A percentile compares a stretch with the other conserved stretches of the same genome.
Conservation (phyloP, 2,329 filamentous ascomycete genomes). For the Cladosporium sp. region DNA sequence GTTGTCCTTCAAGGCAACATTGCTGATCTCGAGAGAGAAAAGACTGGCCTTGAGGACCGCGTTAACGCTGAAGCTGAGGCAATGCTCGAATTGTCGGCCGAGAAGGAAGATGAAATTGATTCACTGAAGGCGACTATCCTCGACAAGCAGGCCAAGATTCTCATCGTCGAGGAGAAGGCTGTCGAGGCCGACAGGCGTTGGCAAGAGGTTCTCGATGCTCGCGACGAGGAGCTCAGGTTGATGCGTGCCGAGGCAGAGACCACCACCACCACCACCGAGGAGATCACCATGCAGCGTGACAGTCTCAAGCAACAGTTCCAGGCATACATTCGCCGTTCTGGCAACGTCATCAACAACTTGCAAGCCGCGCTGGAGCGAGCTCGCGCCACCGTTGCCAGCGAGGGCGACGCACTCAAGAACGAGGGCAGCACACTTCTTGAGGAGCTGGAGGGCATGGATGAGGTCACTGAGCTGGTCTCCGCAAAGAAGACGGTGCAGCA, state of each 20-base stretch:
- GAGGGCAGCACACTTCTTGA: conserved; percentile 25
- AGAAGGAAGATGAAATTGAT: conserved; percentile 37
- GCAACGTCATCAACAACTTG: conserved; percentile 36
- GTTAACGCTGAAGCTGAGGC: conserved; percentile 38
- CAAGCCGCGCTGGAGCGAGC: conserved; percentile 31
- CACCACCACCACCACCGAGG: conserved; percentile 29
- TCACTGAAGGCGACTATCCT: conserved; percentile 30
- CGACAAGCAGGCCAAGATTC: conserved; percentile 38
- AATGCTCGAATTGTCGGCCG: conserved; percentile 38
- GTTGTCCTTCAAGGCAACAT: conserved; percentile 24
- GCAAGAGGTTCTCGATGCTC: conserved; percentile 41
- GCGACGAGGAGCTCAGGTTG: conserved; percentile 41
- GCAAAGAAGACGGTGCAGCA: conserved; percentile 20
- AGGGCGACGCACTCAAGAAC: conserved; percentile 24
- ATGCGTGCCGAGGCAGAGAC: conserved; percentile 27
- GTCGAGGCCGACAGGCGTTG: conserved; percentile 42
- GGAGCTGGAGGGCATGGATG: conserved; percentile 31
- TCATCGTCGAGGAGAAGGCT: conserved; percentile 35
- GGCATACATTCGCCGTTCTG: conserved; percentile 38
- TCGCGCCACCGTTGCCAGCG: conserved; percentile 28
- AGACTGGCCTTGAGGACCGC: conserved; percentile 35
- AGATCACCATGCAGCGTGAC: conserved; percentile 31
- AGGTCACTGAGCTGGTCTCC: conserved; percentile 21
- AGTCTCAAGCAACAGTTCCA: conserved; percentile 31
- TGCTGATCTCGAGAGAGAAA: conserved; percentile 30